These are phyloP conservation scores for Wallemia ichthyophaga DNA, from an alignment of 1,284 basidiomycete genomes.

Conservation along the genomic window DNA sequence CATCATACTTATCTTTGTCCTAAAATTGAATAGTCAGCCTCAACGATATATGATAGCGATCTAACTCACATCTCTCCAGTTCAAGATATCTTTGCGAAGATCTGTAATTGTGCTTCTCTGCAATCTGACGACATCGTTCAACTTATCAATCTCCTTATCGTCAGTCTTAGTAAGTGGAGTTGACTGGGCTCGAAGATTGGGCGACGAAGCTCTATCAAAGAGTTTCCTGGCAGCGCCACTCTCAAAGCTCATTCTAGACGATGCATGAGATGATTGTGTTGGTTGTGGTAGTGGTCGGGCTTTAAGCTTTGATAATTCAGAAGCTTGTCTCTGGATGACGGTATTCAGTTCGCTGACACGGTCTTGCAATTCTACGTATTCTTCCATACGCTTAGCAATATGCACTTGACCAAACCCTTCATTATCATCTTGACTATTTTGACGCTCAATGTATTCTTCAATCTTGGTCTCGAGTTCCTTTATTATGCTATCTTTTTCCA, in stretches of 20 bases:
- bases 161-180: background rate
- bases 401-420: background rate
- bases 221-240: background rate
- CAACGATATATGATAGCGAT: background rate
- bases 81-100: background rate
- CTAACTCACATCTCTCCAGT: background rate
- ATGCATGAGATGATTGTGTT: background rate
- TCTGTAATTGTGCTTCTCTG: background rate
- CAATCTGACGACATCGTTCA: background rate
- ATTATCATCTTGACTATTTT: background rate
- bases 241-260: background rate
- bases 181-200: background rate
- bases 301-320: background rate
- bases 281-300: background rate
- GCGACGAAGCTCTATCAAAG: background rate
- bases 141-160: background rate
- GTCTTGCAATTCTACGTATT: background rate
- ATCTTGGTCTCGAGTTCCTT: background rate
- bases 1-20: background rate
- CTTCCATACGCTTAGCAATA: background rate
- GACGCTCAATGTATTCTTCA: background rate
- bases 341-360: background rate
- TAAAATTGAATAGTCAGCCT: background rate
- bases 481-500: background rate
- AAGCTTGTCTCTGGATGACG: background rate